Evolutionary conservation across 1,139 yeast genomes (phyloP).

Genomic region (Sugiyamaella sp.): DNA sequence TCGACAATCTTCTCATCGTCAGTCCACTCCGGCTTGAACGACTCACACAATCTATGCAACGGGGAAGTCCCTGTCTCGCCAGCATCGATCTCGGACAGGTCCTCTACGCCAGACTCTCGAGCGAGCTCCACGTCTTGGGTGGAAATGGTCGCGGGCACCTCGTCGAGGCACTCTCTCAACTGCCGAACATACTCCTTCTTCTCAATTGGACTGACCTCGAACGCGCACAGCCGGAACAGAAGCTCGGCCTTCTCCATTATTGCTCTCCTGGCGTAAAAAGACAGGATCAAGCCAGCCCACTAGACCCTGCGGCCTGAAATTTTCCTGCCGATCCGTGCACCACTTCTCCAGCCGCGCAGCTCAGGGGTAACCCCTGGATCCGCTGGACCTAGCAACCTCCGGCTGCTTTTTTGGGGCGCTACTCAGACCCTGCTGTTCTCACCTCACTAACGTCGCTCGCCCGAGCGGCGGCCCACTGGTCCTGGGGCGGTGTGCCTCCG

Average conservation of each 20-base stretch:
- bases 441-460: too few relatives aligned
- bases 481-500: too few relatives aligned
- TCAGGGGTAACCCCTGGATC: conserved; percentile 19
- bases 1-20: conserved; percentile 47
- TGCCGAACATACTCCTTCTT: conserved; percentile 48
- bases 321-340: neutral
- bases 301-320: conserved; percentile 4
- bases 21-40: conserved; percentile 36
- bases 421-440: too few relatives aligned
- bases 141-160: conserved; percentile 83
- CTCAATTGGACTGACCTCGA: conserved; percentile 59
- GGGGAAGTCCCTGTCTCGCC: conserved; percentile 69
- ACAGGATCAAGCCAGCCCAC: neutral
- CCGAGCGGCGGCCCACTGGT: too few relatives aligned
- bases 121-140: conserved; percentile 59
- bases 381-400: too few relatives aligned
- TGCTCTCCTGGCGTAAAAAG: neutral
- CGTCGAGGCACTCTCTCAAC: conserved; percentile 55
- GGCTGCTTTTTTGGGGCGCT: too few relatives aligned
- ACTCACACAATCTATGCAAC: conserved; percentile 58
- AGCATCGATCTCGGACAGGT: conserved; percentile 38
- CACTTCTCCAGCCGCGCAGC: neutral
- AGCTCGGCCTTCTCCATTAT: conserved; percentile 12
- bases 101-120: conserved; percentile 18
- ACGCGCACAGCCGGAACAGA: conserved; percentile 67